These are phyloP conservation scores for Aspergillus coremiiformis DNA, from an alignment of 495 filamentous ascomycete genomes.

Conservation along the genomic window DNA sequence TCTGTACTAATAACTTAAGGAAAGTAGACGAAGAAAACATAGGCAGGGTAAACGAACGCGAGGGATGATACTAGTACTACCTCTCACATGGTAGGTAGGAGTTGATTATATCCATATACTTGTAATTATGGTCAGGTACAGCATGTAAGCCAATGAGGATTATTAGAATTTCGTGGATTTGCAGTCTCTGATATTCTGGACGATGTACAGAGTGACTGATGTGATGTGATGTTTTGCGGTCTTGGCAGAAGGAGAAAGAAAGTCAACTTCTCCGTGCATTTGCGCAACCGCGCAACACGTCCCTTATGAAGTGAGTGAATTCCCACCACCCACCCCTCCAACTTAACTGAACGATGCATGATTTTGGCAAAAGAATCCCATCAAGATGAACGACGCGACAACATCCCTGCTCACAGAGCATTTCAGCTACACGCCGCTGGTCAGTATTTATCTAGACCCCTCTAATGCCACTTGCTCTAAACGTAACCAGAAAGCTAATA, in stretches of 20 bases:
- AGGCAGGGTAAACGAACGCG: no score
- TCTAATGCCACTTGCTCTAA: slow-evolving; percentile 3
- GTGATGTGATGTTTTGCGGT: not conserved
- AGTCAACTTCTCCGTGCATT: slow-evolving; percentile 1
- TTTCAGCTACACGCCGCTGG: slow-evolving; percentile 86
- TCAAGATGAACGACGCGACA: slow-evolving; percentile 40
- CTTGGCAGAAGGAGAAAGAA: not conserved
- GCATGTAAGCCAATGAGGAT: no score
- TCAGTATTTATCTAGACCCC: slow-evolving; percentile 36
- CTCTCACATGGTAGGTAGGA: no score
- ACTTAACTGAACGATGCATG: not conserved
- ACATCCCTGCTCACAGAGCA: slow-evolving; percentile 89
- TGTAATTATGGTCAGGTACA: no score
- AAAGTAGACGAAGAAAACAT: no score
- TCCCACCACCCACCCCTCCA: not conserved
- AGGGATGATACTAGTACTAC: no score
- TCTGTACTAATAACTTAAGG: no score
- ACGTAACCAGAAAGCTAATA: slow-evolving; percentile 11
- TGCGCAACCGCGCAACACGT: slow-evolving; percentile 16
- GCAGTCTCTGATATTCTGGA: no score
- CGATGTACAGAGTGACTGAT: no score
- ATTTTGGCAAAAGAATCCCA: not conserved
- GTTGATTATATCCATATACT: no score
- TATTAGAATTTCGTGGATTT: no score
- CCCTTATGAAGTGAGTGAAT: not conserved